Evolutionary conservation across 2,329 filamentous ascomycete species (phyloP), one percentile per base, ranked within the genome.

Genomic region (Paraconiothyrium brasiliense): DNA sequence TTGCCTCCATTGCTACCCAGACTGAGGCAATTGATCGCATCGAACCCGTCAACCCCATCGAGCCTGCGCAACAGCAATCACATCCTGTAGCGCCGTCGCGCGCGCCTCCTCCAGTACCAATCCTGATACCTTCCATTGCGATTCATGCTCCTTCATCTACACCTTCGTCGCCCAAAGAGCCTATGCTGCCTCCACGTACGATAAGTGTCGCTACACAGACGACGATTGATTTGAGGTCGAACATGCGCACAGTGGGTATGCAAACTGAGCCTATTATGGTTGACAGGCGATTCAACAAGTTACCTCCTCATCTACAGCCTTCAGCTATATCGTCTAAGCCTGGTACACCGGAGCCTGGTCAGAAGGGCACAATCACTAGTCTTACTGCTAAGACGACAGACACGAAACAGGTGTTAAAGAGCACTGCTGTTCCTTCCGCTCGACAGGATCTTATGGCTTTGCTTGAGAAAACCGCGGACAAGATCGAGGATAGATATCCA

Each of bases 221-320:
- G 30, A 84, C 85, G 41, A 82, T 88, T 52, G 77, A 84, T 11
- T 71, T 82, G 39, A 70, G 82, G 10, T 75, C 78, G 30, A 76
- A 81, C 20, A 82, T 83, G 67, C 82, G 80, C 44, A 89, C 85
- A 59, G 84, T 80, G 49, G 88, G 86, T 2, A 85, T 94, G 60
- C 95, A 99, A 81, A 99, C 95, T 0, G 94, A 98, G 69, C 92
- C 92, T 61, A 97, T 98, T 60, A 87, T 92, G 58, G 87, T 96
- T 6, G 94, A 97, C 73, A 87, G 88, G 80, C 87, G 93, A 63
- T 82, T 92, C 48, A 87, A 90, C 63, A 89, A 89, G 67, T 83
- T 97, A 30, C 92, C 93, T 14, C 82, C 88, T 1, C 91, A 95
- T 73, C 84, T 97, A 37, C 88, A 93, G 59, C 93, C 93, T 0